phyloP scores from a whole-genome alignment of 495 filamentous ascomycete genomes.

The Aspergillus campestris region DNA sequence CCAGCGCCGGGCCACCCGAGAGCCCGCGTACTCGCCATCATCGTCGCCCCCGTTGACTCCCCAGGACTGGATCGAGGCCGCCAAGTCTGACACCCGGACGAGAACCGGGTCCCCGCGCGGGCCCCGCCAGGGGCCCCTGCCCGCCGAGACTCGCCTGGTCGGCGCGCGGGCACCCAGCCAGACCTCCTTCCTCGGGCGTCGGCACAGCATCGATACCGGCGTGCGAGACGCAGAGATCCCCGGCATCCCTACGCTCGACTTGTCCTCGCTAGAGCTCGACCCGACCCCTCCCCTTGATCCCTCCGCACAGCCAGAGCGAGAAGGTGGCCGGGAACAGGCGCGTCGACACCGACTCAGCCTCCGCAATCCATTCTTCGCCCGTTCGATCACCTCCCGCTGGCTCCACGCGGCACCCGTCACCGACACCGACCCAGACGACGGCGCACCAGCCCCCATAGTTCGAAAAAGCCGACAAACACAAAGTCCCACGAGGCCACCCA shows the following conservation, averaged over 20 bases:
- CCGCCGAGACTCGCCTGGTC: slow-evolving; percentile 9
- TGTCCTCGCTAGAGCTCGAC: slow-evolving; percentile 12
- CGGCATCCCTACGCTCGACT: slow-evolving; percentile 26
- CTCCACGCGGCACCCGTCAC: slow-evolving; percentile 21
- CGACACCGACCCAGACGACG: slow-evolving; percentile 22
- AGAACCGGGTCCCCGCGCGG: slow-evolving; percentile 9
- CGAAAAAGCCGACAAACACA: slow-evolving; percentile 14
- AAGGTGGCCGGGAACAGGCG: slow-evolving; percentile 17
- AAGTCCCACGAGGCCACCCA: slow-evolving; percentile 2
- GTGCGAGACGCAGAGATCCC: slow-evolving; percentile 20
- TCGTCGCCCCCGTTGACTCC: slow-evolving; percentile 29
- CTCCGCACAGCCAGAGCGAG: slow-evolving; percentile 8
- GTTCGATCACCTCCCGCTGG: slow-evolving; percentile 17
- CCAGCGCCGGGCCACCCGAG: slow-evolving; percentile 8
- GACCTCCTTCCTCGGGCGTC: slow-evolving; percentile 18
- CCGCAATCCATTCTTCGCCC: slow-evolving; percentile 28
- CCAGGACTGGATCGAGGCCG: slow-evolving; percentile 39
- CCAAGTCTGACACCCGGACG: slow-evolving; percentile 18
- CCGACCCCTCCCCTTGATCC: neutral
- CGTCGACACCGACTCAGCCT: slow-evolving; percentile 29
- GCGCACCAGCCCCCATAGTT: slow-evolving; percentile 30
- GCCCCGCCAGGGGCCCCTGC: slow-evolving; percentile 5
- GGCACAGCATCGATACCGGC: slow-evolving; percentile 23
- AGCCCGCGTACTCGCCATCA: slow-evolving; percentile 4
- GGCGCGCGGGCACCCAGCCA: slow-evolving; percentile 17